These are phyloP conservation scores for Populus hybrid DNA, from an alignment of 441 rosid genomes.

Conservation along the genomic window DNA sequence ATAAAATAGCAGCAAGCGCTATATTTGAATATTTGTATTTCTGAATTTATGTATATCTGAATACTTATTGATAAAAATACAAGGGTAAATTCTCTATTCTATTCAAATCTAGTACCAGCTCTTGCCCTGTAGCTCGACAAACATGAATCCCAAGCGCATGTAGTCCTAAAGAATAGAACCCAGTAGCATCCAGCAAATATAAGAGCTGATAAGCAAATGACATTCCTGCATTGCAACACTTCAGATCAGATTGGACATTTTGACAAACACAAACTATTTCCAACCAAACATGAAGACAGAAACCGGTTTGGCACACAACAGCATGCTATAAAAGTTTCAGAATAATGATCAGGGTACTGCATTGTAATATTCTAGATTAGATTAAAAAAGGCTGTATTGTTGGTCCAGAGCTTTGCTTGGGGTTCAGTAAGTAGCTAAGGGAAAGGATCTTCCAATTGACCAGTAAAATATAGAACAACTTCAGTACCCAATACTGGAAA, in stretches of 20 bases:
- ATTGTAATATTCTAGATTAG: neutral
- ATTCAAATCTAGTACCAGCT: slow-evolving; percentile 56
- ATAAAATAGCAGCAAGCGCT: neutral
- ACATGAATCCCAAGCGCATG: slow-evolving; percentile 94
- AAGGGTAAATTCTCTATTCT: neutral
- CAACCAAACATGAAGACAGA: slow-evolving; percentile 10
- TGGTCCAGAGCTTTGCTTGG: neutral
- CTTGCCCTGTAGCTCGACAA: slow-evolving; percentile 99
- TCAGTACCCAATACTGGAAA: neutral
- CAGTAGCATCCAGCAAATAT: slow-evolving; percentile 93
- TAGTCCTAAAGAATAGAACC: slow-evolving; percentile 84
- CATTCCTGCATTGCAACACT: slow-evolving; percentile 60
- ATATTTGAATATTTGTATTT: neutral
- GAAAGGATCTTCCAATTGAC: neutral
- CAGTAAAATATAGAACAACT: neutral
- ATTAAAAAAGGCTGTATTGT: neutral
- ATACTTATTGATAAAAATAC: neutral
- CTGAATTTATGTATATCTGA: neutral
- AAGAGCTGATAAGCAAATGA: slow-evolving; percentile 88
- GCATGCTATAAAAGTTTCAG: neutral
- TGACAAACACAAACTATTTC: slow-evolving; percentile 3
- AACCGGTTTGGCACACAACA: neutral
- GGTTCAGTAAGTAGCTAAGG: neutral
- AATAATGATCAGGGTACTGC: neutral
- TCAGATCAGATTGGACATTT: slow-evolving; percentile 25